Conservation (phyloP, 164 flowering plant genomes). For the Brasenia schreberi region DNA sequence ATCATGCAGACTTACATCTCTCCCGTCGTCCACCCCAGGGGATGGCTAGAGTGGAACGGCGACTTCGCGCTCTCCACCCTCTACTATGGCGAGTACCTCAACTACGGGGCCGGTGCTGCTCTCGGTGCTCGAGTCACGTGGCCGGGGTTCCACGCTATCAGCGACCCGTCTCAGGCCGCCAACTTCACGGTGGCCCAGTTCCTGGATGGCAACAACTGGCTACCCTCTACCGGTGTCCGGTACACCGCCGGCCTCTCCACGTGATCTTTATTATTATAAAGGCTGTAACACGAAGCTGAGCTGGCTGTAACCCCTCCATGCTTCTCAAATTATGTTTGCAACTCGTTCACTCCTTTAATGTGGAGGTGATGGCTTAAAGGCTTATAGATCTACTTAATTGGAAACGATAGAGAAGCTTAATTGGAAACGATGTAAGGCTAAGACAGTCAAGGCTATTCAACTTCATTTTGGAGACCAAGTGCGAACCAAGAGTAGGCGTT, state of each 20-base stretch:
- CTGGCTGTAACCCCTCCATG: too few relatives aligned
- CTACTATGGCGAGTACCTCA: conserved; percentile 62
- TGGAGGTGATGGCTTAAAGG: too few relatives aligned
- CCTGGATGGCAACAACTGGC: conserved; percentile 60
- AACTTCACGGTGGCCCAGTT: conserved; percentile 56
- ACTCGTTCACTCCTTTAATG: too few relatives aligned
- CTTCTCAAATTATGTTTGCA: too few relatives aligned
- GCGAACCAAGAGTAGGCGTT: too few relatives aligned
- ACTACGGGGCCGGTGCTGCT: conserved; percentile 63
- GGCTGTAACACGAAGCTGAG: too few relatives aligned
- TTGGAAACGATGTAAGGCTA: too few relatives aligned
- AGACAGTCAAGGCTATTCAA: too few relatives aligned
- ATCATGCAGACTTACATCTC: conserved; percentile 56
- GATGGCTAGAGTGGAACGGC: conserved; percentile 79
- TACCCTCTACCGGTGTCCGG: conserved; percentile 67
- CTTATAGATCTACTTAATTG: too few relatives aligned
- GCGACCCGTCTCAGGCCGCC: conserved; percentile 25
- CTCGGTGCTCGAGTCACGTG: conserved; percentile 48
- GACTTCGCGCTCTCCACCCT: conserved; percentile 39
- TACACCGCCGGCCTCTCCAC: conserved; percentile 40
- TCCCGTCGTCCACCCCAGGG: conserved; percentile 38
- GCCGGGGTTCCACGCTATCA: conserved; percentile 51
- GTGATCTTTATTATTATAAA: background rate
- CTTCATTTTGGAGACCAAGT: too few relatives aligned
- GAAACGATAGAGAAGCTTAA: too few relatives aligned